Evolutionary conservation across 441 rosid genomes (phyloP), one percentile per base, ranked within the genome.

Genomic region (Populus hybrid): DNA sequence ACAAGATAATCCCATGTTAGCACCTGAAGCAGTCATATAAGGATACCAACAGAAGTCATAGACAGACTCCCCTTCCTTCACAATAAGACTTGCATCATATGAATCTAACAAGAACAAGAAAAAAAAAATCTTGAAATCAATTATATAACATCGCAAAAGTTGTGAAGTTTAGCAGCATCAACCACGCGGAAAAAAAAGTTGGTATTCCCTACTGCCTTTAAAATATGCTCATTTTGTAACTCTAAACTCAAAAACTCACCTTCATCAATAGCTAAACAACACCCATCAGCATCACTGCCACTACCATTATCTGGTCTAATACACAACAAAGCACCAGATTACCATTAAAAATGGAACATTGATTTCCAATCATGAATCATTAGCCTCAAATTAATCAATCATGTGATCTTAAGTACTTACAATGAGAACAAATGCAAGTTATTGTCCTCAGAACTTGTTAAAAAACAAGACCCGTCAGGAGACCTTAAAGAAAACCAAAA

Each of bases 41-140:
- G 99, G 99, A 84, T 94, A 96, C 98, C 98, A 92, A 80, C 94
- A 88, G 84, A 86, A 91, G 78, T 92, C 98, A 79, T 95, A 89
- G 5, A 90, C 93, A 75, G 98, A 84, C 84, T 95, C 99, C 82
- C 97, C 99, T 84, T 89, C 98, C 1, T 61, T 76, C 81, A 93
- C 89, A 80, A 90, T 82, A 30, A 87, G 89, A 78, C 84, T 82
- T 1, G 91, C 93, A 69, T 84, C 78, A 86, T 79, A 94, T 1
- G 98, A 91, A 86, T 95, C 99, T 95, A 76, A 53, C 38, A 57
- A 34, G 16, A 53, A 30, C 86, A 81, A 53, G 7, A 50, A 16
- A 53, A 53, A 16, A 36, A 53, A 53, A 1, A 18, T 53, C 21
- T 53, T 53, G 21, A 53, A 53, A 16, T 53, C 21, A 53, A 50